Percentiles rank a stretch among this genome's conserved stretches.
Evolutionary conservation across 345 rosid species (phyloP).

Genomic region (Salix dunnii): DNA sequence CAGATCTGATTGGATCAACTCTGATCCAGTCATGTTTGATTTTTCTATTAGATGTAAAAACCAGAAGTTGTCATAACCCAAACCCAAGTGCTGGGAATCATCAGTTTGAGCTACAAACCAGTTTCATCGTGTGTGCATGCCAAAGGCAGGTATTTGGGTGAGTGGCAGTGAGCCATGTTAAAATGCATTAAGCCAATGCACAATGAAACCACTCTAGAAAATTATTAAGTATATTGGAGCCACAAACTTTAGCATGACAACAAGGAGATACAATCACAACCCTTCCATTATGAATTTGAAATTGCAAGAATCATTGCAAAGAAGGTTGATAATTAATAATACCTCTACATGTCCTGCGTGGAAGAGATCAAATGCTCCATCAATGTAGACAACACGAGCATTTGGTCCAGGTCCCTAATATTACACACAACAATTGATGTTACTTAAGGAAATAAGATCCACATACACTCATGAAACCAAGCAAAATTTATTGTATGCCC

Average conservation of each 20-base stretch:
- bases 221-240: background rate
- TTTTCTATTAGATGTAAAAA: background rate
- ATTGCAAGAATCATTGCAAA: background rate
- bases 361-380: conserved; percentile 96
- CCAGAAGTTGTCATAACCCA: background rate
- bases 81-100: background rate
- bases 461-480: background rate
- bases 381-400: conserved; percentile 80
- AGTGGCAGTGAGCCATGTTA: too few species aligned
- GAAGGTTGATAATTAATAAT: conserved; percentile 9
- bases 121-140: background rate
- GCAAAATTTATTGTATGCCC: background rate
- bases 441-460: background rate
- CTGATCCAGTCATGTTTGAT: background rate
- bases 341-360: conserved; percentile 99
- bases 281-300: background rate
- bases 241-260: background rate
- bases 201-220: background rate
- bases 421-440: background rate
- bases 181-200: background rate
- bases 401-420: conserved; percentile 83
- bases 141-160: background rate
- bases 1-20: background rate
- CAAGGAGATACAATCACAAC: conserved; percentile 1
- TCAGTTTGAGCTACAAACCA: background rate